Conservation (phyloP, 1,284 basidiomycete species). For the Fomitopsis palustris region DNA sequence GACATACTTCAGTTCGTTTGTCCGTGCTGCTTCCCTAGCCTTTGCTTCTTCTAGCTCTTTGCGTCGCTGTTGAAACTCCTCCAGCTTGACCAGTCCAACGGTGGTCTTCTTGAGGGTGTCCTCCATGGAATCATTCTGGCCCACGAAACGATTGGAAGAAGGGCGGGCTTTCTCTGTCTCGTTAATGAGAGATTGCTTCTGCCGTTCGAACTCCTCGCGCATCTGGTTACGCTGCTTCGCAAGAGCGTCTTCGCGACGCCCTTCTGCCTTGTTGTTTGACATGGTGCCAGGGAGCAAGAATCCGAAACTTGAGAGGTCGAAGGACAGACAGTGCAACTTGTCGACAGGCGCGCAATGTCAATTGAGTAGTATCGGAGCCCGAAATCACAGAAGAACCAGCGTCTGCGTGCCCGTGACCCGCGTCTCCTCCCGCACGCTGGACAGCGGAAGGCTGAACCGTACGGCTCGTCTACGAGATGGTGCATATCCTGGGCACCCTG, state of each 20-base stretch:
- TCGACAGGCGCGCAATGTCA: not conserved
- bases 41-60: conserved; percentile 93
- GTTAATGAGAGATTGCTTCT: conserved; percentile 79
- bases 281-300: conserved; percentile 30
- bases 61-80: conserved; percentile 89
- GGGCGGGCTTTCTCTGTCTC: conserved; percentile 84
- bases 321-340: not conserved
- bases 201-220: conserved; percentile 86
- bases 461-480: conserved; percentile 39
- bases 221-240: conserved; percentile 78
- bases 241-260: conserved; percentile 75
- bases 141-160: conserved; percentile 85
- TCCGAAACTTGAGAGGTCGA: not conserved
- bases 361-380: not conserved
- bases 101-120: conserved; percentile 92
- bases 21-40: conserved; percentile 82
- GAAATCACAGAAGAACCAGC: not conserved
- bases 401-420: not conserved
- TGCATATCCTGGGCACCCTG: conserved; percentile 75
- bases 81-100: conserved; percentile 88
- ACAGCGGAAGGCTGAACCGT: not conserved
- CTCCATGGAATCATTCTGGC: conserved; percentile 93
- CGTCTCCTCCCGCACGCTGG: not conserved
- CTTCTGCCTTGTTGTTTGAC: conserved; percentile 70
- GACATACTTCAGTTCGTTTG: conserved; percentile 83